Evolutionary conservation across 352 stramenopile genomes (phyloP), one percentile per base, ranked within the genome.

Genomic region (Pythium aquatile): DNA sequence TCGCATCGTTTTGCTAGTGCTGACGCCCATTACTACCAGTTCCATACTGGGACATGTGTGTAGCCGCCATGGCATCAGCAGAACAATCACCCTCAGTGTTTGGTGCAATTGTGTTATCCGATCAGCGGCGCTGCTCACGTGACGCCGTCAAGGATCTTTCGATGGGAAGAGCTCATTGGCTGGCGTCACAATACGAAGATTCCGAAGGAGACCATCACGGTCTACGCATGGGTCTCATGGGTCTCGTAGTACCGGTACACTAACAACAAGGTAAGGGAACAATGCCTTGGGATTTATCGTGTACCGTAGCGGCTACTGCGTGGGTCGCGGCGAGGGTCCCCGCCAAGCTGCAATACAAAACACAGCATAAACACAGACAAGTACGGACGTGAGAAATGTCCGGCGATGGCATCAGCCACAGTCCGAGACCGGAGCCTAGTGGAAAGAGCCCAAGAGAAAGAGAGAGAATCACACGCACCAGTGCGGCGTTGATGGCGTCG

Each of bases 401-500:
- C 39, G 5, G 5, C 39, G 39, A 44, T n/a, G 37, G 13, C 37
- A 44, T 44, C 37, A 44, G 8, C 37, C 37, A 37, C 32, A 37
- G 32, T 37, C 32, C 5, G 32, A 37, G 9, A 37, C 6, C 32
- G 6, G 32, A 9, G 32, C 32, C n/a, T n/a, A n/a, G n/a, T n/a
- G 9, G 32, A 37, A 37, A 37, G 32, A 5, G 9, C 6, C 32
- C 6, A 9, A 37, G 32, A 37, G 35, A 40, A 14, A 40, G 35
- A 40, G 5, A 9, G 35, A 14, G 46, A 32, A 17, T 10, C 4
- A 5, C 17, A 35, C 48, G n/a, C 53, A 70, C 58, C 70, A 94
- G 76, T 58, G 84, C 83, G 29, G 83, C 79, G 68, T 96, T 96
- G 68, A 96, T 92, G 51, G 87, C 85, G 55, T 96, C 87, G 29